Evolutionary conservation across 2,329 filamentous ascomycete genomes (phyloP).

Genomic region (Plenodomus lindquistii): DNA sequence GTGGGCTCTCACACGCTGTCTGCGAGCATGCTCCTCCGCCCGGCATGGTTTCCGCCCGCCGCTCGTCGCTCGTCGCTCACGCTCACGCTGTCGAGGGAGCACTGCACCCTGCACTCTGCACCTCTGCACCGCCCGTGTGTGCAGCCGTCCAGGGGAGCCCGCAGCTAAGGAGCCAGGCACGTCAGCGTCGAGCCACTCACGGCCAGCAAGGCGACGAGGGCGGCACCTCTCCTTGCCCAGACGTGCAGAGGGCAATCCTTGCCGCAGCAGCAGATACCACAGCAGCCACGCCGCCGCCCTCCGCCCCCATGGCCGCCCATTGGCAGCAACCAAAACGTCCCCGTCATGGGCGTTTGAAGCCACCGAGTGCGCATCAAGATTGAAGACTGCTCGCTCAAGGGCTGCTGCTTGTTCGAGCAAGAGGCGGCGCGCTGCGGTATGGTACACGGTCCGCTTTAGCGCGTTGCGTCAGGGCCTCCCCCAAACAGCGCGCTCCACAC

Average conservation of each 20-base stretch:
- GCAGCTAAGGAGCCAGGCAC: slow-evolving; percentile 11
- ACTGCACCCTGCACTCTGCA: neutral
- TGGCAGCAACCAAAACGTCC: slow-evolving; percentile 1
- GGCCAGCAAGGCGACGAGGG: slow-evolving; percentile 7
- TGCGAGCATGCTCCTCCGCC: too few species aligned
- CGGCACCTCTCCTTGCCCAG: slow-evolving; percentile 17
- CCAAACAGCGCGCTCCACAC: slow-evolving; percentile 8
- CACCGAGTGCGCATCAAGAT: slow-evolving; percentile 33
- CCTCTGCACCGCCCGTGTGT: neutral
- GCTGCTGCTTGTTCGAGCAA: slow-evolving; percentile 32
- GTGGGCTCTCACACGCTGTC: too few species aligned
- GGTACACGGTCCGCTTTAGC: slow-evolving; percentile 6
- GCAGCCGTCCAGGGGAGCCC: slow-evolving; percentile 12
- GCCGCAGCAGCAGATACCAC: slow-evolving; percentile 24
- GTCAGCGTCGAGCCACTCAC: slow-evolving; percentile 14
- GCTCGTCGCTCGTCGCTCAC: too few species aligned
- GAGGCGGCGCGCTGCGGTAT: slow-evolving; percentile 5
- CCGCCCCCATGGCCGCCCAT: slow-evolving; percentile 14
- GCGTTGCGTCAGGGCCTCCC: slow-evolving; percentile 10
- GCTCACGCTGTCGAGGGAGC: neutral
- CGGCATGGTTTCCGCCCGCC: too few species aligned
- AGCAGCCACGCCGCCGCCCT: slow-evolving; percentile 17
- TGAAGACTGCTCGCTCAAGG: slow-evolving; percentile 18
- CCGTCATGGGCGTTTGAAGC: slow-evolving; percentile 20
- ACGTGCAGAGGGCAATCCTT: slow-evolving; percentile 25